Evolutionary conservation across 805 yeast genomes (phyloP).

Genomic region (Blastobotrys americana): DNA sequence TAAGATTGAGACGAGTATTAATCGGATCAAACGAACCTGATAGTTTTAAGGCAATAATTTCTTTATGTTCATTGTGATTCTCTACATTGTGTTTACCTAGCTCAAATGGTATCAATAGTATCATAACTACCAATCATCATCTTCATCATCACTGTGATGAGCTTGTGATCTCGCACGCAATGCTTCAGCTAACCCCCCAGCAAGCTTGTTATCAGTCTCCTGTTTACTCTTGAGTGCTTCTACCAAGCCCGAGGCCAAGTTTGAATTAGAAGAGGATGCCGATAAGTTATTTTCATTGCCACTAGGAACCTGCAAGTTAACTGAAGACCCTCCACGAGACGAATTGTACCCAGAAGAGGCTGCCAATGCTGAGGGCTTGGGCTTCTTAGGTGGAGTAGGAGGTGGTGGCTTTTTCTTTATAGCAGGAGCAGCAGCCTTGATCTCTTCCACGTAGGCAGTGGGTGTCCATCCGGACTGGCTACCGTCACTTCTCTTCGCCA

Average conservation of each 20-base stretch:
- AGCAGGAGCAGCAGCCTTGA: constrained; percentile 18
- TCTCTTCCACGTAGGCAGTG: constrained; percentile 65
- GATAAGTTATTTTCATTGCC: constrained; percentile 16
- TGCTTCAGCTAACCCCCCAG: constrained; percentile 87
- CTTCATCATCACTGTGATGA: constrained; percentile 55
- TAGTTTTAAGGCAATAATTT: no score
- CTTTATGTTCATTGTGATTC: no score
- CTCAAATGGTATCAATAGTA: no score
- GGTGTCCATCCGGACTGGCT: constrained; percentile 95
- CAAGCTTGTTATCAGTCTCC: constrained; percentile 53
- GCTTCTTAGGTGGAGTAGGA: constrained; percentile 21
- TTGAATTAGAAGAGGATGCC: constrained; percentile 26
- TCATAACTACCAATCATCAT: constrained; percentile 34
- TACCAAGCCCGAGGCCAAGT: constrained; percentile 50
- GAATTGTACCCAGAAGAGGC: background rate
- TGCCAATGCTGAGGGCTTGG: constrained; percentile 14
- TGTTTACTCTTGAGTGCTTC: constrained; percentile 60
- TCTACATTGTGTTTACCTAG: no score
- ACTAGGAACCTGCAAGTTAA: constrained; percentile 17
- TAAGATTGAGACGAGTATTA: no score
- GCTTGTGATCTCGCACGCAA: constrained; percentile 62
- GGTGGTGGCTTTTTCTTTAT: constrained; percentile 25
- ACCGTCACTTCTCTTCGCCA: constrained; percentile 72
- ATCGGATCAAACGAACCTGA: no score
- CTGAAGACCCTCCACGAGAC: background rate